Conservation (phyloP, 495 filamentous ascomycete species). For the Evansstolkia leycettana region DNA sequence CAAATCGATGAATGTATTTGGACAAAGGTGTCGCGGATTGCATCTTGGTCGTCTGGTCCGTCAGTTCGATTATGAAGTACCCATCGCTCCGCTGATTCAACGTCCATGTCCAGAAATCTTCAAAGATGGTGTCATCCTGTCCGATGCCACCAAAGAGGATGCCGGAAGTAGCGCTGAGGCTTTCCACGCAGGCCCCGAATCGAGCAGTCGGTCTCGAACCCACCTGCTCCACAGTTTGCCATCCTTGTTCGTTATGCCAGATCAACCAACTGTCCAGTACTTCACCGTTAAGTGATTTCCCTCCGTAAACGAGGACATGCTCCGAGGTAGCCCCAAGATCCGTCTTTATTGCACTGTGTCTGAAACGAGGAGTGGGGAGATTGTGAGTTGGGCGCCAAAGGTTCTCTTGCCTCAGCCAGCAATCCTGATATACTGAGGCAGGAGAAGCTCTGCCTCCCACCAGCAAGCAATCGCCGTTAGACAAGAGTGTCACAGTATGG, state of each 20-base stretch:
- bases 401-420: conserved; percentile 52
- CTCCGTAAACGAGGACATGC: conserved; percentile 54
- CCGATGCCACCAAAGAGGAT: conserved; percentile 58
- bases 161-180: conserved; percentile 30
- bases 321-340: conserved; percentile 25
- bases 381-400: conserved; percentile 50
- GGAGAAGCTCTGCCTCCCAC: conserved; percentile 75
- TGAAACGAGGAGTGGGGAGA: conserved; percentile 53
- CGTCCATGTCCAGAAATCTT: conserved; percentile 47
- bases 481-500: conserved; percentile 57
- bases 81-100: conserved; percentile 18
- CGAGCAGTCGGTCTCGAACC: conserved; percentile 32
- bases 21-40: conserved; percentile 9
- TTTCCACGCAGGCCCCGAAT: conserved; percentile 47
- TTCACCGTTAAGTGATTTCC: conserved; percentile 44
- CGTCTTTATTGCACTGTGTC: conserved; percentile 50
- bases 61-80: conserved; percentile 12
- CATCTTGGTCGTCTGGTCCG: conserved; percentile 12
- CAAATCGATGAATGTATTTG: conserved; percentile 16
- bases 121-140: conserved; percentile 42
- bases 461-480: conserved; percentile 40
- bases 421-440: conserved; percentile 49
- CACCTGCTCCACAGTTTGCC: conserved; percentile 32
- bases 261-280: conserved; percentile 51
- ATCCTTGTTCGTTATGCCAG: conserved; percentile 44